phyloP scores from a whole-genome alignment of 2,329 filamentous ascomycete genomes.

The Zymoseptoria passerinii region DNA sequence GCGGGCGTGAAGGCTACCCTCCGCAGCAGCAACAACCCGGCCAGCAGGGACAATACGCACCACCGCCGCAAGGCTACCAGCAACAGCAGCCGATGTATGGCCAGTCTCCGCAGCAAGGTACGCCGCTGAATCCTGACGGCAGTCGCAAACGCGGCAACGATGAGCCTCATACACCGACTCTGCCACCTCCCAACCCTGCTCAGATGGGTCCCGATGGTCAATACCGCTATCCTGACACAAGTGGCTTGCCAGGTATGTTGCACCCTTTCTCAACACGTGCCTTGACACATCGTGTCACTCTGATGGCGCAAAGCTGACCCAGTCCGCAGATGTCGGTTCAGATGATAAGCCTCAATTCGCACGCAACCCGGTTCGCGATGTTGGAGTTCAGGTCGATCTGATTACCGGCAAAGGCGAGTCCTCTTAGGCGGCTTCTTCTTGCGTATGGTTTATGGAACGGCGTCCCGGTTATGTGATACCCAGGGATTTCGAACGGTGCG shows the following conservation, averaged over 20 bases:
- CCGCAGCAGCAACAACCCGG: constrained; percentile 27
- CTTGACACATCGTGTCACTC: constrained; percentile 30
- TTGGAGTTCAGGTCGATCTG: constrained; percentile 26
- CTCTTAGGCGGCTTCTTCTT: constrained; percentile 10
- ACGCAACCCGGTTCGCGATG: constrained; percentile 14
- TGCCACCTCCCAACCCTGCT: constrained; percentile 41
- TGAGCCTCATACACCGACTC: constrained; percentile 44
- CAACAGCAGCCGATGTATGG: constrained; percentile 35
- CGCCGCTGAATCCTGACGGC: constrained; percentile 14
- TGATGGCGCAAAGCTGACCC: constrained; percentile 17
- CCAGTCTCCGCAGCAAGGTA: constrained; percentile 24
- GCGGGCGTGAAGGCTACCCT: constrained; percentile 24
- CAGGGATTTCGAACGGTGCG: not conserved
- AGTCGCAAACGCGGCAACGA: constrained; percentile 41
- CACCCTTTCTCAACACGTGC: constrained; percentile 34
- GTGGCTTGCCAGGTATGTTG: constrained; percentile 37
- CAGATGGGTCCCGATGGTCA: constrained; percentile 28
- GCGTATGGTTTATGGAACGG: not conserved
- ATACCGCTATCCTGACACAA: constrained; percentile 38
- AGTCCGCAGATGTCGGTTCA: constrained; percentile 18
- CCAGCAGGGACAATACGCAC: constrained; percentile 30
- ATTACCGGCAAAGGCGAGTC: constrained; percentile 18
- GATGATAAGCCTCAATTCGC: not conserved
- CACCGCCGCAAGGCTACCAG: constrained; percentile 34
- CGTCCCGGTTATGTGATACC: constrained; percentile 11